Conservation (phyloP, 495 filamentous ascomycete species). For the Amniculicola lignicola region DNA sequence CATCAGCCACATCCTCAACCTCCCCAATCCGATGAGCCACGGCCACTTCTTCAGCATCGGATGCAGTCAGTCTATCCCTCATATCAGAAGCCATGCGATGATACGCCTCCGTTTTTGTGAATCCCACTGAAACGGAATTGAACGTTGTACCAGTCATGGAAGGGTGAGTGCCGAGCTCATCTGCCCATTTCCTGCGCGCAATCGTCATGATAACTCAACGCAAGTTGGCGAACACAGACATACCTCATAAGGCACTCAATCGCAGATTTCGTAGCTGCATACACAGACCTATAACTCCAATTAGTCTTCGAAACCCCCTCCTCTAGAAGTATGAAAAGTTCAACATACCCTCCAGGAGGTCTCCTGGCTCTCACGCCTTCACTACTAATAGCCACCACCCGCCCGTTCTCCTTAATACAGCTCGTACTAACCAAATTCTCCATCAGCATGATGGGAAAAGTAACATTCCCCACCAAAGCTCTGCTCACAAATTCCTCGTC, state of each 20-base stretch:
- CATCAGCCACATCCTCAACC: conserved; percentile 32
- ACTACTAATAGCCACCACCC: conserved; percentile 31
- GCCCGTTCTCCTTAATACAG: conserved; percentile 12
- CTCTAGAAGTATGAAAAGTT: not conserved
- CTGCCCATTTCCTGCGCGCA: conserved; percentile 16
- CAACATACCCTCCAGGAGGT: conserved; percentile 21
- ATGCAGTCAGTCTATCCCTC: conserved; percentile 5
- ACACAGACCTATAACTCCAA: conserved; percentile 15
- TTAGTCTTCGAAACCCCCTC: not conserved
- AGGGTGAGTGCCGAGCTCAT: conserved; percentile 24
- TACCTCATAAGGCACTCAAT: conserved; percentile 29
- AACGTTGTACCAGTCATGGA: conserved; percentile 22
- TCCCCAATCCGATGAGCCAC: conserved; percentile 27
- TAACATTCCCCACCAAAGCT: conserved; percentile 27
- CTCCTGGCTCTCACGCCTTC: conserved; percentile 21
- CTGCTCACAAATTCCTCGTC: conserved; percentile 14
- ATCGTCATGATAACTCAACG: not conserved
- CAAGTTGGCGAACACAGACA: not conserved
- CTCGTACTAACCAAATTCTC: conserved; percentile 22
- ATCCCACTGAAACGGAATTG: conserved; percentile 27
- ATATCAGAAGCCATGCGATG: conserved; percentile 13
- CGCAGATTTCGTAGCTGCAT: conserved; percentile 25
- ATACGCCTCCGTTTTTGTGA: conserved; percentile 29
- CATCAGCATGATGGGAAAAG: conserved; percentile 29
- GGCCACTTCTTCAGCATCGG: conserved; percentile 29